Evolutionary conservation across 371 early-diverging fungal species (phyloP), one percentile per base, ranked within the genome.

Genomic region (Haplosporangium sp.): DNA sequence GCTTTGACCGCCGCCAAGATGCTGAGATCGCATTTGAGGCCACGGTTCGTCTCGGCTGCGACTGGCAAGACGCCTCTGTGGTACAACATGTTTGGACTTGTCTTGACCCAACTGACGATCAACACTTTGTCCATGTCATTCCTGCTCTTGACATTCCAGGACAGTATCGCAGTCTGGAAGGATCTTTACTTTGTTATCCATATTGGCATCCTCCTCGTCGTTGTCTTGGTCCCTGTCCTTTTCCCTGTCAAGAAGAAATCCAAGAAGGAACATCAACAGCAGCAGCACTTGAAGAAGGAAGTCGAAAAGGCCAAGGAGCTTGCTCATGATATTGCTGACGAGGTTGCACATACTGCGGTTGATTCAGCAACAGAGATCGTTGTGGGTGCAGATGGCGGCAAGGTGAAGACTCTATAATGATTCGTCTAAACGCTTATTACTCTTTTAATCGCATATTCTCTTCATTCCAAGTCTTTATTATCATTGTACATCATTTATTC

Each of bases 91-190:
- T 58, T 85, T 52, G 93, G 94, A 6, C 91, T 89, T 86, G 41
- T 90, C 14, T 42, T 84, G 29, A 91, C 95, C 6, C 88, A 90
- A 74, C 74, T 85, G 36, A 75, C 86, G 13, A 70, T 95, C 58
- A 92, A 93, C 79, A 91, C 90, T 79, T 47, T 90, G 6, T 88
- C 87, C 14, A 86, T 87, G 42, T 89, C 95, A 18, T 96, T 95
- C 76, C 81, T 91, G 68, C 64, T 94, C n/a, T 81, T 91, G 11
- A 69, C 86, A 12, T 75, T 91, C 11, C 56, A 69, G 13, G 82
- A 84, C 51, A 91, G 89, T 67, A 36, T 87, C 42, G 58, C 73
- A 18, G 83, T 91, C 14, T 95, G 92, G 92, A 69, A 77, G 29
- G 67, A 82, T 29, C 80, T 91, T 41, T 86, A 87, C 57, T 93